phyloP scores from a whole-genome alignment of 306 rosid genomes.

The Rosa lucieae region DNA sequence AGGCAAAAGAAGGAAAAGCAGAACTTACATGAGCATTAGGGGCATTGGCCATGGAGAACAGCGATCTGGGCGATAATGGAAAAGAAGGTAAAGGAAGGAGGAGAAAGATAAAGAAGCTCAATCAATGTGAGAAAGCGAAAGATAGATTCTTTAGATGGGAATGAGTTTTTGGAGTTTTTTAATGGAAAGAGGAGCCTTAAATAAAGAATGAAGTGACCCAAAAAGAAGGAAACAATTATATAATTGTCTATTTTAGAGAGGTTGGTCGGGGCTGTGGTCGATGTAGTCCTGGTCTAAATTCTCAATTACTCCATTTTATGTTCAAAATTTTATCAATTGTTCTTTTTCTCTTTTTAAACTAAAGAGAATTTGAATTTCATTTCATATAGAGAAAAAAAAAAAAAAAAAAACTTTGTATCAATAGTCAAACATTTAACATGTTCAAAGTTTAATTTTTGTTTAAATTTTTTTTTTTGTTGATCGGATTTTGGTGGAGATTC shows the following conservation, averaged over 20 bases:
- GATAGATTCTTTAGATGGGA: constrained; percentile 8
- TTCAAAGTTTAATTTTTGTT: too few species aligned
- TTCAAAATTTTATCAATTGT: too few species aligned
- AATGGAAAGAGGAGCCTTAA: not conserved
- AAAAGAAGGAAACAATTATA: not conserved
- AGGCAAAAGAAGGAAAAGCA: not conserved
- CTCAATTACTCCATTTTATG: not conserved
- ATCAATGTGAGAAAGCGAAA: not conserved
- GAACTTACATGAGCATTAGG: not conserved
- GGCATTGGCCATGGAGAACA: not conserved
- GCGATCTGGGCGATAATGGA: constrained; percentile 9
- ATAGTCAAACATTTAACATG: too few species aligned
- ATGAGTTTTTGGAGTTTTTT: not conserved
- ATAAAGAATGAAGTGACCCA: not conserved
- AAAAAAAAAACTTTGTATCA: too few species aligned
- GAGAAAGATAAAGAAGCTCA: not conserved
- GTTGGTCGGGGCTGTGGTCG: not conserved
- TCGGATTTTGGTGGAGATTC: too few species aligned
- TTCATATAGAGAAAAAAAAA: too few species aligned
- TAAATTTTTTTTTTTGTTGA: too few species aligned
- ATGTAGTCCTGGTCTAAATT: not conserved
- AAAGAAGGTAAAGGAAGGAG: not conserved
- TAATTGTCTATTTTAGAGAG: not conserved
- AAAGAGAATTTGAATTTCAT: too few species aligned
- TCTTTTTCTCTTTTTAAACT: too few species aligned